A percentile compares a stretch with the other conserved stretches of the same genome.
These are phyloP conservation scores for Dryadomyces quercivorus DNA, from an alignment of 2,329 filamentous ascomycete genomes.

Conservation along the genomic window DNA sequence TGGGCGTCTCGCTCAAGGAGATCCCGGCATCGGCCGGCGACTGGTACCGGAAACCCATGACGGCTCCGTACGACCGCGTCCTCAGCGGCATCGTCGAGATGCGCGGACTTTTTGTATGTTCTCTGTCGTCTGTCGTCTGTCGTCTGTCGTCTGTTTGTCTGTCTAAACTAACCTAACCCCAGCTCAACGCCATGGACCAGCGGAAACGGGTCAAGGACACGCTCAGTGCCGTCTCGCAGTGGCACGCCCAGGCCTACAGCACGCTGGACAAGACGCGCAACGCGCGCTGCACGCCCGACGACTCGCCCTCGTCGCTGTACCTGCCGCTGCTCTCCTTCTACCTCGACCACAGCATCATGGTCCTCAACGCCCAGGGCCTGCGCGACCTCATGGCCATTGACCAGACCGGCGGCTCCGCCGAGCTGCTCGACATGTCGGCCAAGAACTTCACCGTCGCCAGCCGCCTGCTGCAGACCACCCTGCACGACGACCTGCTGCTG, in stretches of 20 bases:
- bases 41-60: constrained; percentile 13
- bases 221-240: constrained; percentile 9
- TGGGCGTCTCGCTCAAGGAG: constrained; percentile 11
- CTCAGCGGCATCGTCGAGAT: constrained; percentile 15
- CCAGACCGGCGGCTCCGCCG: constrained; percentile 8
- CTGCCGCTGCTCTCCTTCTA: constrained; percentile 14
- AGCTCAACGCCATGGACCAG: constrained; percentile 10
- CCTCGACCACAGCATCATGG: constrained; percentile 16
- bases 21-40: constrained; percentile 9
- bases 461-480: constrained; percentile 11
- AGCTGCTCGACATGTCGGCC: constrained; percentile 10
- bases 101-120: constrained; percentile 11
- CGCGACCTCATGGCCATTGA: constrained; percentile 13
- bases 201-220: constrained; percentile 11
- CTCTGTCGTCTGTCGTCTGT: neutral
- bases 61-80: constrained; percentile 13
- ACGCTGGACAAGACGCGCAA: constrained; percentile 11
- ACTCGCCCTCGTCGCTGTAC: constrained; percentile 1
- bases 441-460: constrained; percentile 10
- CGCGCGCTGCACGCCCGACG: constrained; percentile 7
- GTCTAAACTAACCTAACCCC: too few species aligned
- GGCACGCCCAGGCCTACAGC: constrained; percentile 12
- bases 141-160: neutral
- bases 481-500: constrained; percentile 8
- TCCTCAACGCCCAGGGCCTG: constrained; percentile 15